Base-by-base conservation (phyloP, 306 rosid species). In the Prinsepia uniflora region DNA sequence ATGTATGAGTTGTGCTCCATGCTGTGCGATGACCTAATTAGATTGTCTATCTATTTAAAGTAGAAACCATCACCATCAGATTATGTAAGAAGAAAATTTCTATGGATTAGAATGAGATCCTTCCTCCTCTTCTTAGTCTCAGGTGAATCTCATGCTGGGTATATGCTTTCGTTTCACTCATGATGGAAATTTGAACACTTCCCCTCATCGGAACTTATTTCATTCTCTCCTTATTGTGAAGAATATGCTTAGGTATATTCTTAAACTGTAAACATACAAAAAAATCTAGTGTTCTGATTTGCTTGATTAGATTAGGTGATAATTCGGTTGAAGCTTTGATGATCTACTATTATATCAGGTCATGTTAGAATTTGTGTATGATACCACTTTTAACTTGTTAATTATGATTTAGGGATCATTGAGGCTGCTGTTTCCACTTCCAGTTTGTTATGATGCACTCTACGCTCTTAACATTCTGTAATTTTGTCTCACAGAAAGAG, bases 191-290 rank as follows among this genome's bases (percentile, higher is more conserved):
- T 58, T 30, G 8, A 0, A 58, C 60, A 19, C 2, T 58, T 41
- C 47, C 70, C 71, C 30, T 8, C 44, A 1, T 11, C 15, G 9
- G 57, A 46, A 66, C 57, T 66, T 66, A 24, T 24, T 65, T 66
- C 13, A 0, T 65, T 14, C 53, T 14, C 53, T 36, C 13, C 3
- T 65, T 12, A 65, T 8, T 24, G 13, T 39, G 46, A 61, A 61
- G 45, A 40, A 39, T 61, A 61, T 39, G 18, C 65, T 17, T 15
- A 8, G 46, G 46, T 9, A 10, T 59, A 59, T 59, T 59, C 42
- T 34, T 30, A 6, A 13, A 30, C 43, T 1, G 7, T 30, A 4
- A 10, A 19, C 14, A 6, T 7, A 20, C 36, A 10, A 4, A 22
- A 22, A 22, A 20, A 56, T 56, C 18, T 53, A 53, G 62, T 30